Percentiles rank a stretch among this genome's conserved stretches.
These are phyloP conservation scores for Mortierella sp. DNA, from an alignment of 371 early-diverging fungal genomes.

Conservation along the genomic window DNA sequence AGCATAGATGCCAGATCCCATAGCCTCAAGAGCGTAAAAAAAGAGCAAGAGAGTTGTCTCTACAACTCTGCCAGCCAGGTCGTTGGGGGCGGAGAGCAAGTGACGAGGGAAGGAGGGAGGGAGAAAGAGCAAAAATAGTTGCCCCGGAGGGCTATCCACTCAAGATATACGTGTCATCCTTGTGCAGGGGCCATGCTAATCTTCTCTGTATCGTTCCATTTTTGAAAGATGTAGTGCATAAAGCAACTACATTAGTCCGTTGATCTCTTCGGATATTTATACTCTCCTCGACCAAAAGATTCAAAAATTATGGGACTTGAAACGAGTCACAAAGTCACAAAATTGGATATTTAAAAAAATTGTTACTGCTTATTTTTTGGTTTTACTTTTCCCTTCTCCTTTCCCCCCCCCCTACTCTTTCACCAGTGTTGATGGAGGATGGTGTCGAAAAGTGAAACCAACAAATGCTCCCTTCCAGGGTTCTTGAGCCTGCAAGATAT, in stretches of 20 bases:
- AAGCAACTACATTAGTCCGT: conserved; percentile 15
- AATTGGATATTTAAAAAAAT: too few relatives aligned
- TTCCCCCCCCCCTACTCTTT: too few relatives aligned
- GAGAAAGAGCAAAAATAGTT: not conserved
- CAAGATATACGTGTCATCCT: conserved; percentile 84
- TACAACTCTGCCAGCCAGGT: too few relatives aligned
- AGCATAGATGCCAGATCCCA: too few relatives aligned
- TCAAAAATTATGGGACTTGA: too few relatives aligned
- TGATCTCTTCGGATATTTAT: too few relatives aligned
- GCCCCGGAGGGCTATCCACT: conserved; percentile 56
- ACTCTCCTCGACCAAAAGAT: too few relatives aligned
- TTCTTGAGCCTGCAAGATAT: conserved; percentile 22
- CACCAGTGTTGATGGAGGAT: too few relatives aligned
- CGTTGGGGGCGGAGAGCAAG: not conserved
- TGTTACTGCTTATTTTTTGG: not conserved
- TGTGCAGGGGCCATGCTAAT: conserved; percentile 91
- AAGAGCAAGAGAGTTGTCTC: too few relatives aligned
- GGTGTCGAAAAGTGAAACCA: conserved; percentile 44
- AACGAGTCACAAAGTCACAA: too few relatives aligned
- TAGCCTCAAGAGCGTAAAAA: too few relatives aligned
- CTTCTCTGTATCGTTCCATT: conserved; percentile 86
- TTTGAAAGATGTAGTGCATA: conserved; percentile 57
- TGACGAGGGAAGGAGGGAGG: not conserved
- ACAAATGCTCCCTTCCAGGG: conserved; percentile 49
- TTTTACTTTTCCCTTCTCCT: too few relatives aligned